A percentile compares a stretch with the other conserved stretches of the same genome.
phyloP scores from a whole-genome alignment of 768 basidiomycete species.

The Serpula lacrymans region DNA sequence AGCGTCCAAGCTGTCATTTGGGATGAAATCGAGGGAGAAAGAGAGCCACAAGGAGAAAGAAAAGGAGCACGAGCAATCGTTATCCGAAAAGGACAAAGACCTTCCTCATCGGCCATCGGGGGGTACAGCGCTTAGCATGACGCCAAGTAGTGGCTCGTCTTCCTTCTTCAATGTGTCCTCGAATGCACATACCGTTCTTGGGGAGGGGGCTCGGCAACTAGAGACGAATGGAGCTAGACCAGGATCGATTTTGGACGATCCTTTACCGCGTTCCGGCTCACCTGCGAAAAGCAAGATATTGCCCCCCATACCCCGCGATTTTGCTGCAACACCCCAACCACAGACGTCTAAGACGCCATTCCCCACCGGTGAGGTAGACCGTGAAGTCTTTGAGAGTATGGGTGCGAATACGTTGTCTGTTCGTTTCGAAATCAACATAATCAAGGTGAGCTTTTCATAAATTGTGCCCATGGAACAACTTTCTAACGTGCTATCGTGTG shows the following conservation, averaged over 20 bases:
- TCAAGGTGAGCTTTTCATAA: slow-evolving; percentile 65
- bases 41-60: slow-evolving; percentile 41
- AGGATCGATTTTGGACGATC: slow-evolving; percentile 22
- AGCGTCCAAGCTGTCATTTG: slow-evolving; percentile 76
- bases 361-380: slow-evolving; percentile 65
- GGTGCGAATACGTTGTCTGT: slow-evolving; percentile 81
- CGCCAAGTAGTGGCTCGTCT: slow-evolving; percentile 73
- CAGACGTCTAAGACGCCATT: slow-evolving; percentile 48
- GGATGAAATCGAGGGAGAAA: slow-evolving; percentile 52
- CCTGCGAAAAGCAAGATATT: slow-evolving; percentile 61
- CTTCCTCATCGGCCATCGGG: slow-evolving; percentile 40
- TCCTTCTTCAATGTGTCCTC: slow-evolving; percentile 83
- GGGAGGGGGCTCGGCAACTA: slow-evolving; percentile 29
- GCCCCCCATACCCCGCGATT: slow-evolving; percentile 81
- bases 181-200: slow-evolving; percentile 40
- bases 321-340: slow-evolving; percentile 32
- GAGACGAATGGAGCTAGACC: slow-evolving; percentile 22
- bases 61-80: slow-evolving; percentile 34
- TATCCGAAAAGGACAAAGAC: slow-evolving; percentile 42
- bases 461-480: slow-evolving; percentile 2
- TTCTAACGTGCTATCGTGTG: neutral
- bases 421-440: slow-evolving; percentile 94
- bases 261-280: slow-evolving; percentile 38
- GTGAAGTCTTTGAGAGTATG: slow-evolving; percentile 68
- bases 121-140: slow-evolving; percentile 53